Conservation (phyloP, 2,329 filamentous ascomycete genomes). For the Alternaria hordeiaustralica region DNA sequence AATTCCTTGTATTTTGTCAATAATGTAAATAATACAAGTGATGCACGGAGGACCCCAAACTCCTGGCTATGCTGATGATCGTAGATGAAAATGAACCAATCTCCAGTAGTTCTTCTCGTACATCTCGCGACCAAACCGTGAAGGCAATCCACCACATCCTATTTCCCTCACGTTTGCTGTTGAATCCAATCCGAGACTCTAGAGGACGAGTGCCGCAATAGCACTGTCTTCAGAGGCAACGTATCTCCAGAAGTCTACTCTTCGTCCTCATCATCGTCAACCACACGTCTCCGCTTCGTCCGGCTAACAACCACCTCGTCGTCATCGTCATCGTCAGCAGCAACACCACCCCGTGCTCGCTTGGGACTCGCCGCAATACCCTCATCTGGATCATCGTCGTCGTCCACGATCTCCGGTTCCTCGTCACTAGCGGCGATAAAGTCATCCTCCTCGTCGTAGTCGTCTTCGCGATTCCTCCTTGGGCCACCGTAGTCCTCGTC, state of each 20-base stretch:
- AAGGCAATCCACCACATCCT: neutral
- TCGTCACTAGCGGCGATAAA: conserved; percentile 80
- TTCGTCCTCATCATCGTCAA: conserved; percentile 58
- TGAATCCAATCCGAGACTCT: neutral
- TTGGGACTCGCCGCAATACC: conserved; percentile 54
- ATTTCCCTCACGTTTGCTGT: neutral
- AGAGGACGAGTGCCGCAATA: neutral
- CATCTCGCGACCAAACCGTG: neutral
- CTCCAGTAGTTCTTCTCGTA: neutral
- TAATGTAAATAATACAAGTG: conserved; percentile 8
- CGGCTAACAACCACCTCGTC: conserved; percentile 41
- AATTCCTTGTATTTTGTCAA: neutral
- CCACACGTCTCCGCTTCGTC: conserved; percentile 52
- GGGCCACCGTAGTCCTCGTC: conserved; percentile 76
- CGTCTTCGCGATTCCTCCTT: conserved; percentile 69
- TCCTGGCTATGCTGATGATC: conserved; percentile 34
- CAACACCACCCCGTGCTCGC: conserved; percentile 44
- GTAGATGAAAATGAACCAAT: neutral
- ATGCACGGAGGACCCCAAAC: conserved; percentile 12
- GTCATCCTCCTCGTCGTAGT: conserved; percentile 80
- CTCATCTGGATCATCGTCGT: conserved; percentile 61
- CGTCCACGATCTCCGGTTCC: conserved; percentile 68
- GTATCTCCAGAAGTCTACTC: conserved; percentile 30
- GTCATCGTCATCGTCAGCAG: conserved; percentile 41
- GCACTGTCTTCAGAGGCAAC: neutral